Evolutionary conservation across 2,329 filamentous ascomycete genomes (phyloP).

Genomic region (Epichloe sp.): DNA sequence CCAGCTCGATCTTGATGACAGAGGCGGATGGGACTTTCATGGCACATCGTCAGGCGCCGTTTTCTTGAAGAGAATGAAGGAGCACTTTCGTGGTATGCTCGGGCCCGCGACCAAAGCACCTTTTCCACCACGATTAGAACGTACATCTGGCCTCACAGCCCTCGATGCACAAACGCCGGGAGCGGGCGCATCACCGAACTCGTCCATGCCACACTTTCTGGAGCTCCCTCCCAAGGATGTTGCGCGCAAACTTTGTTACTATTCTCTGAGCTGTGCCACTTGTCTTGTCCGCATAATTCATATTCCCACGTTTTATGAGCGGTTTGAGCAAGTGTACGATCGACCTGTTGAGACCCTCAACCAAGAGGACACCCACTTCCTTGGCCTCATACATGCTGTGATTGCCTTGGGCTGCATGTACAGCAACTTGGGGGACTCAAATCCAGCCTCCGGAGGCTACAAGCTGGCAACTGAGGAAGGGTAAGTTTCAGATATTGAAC

Average conservation of each 20-base stretch:
- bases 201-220: conserved; percentile 37
- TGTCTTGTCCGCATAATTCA: conserved; percentile 60
- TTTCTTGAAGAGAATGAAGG: conserved; percentile 75
- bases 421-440: conserved; percentile 39
- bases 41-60: conserved; percentile 85
- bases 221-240: conserved; percentile 56
- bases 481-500: conserved; percentile 23
- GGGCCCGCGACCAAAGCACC: conserved; percentile 48
- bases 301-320: conserved; percentile 65
- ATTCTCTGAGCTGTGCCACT: conserved; percentile 43
- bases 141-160: conserved; percentile 35
- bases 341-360: conserved; percentile 48
- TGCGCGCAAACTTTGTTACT: conserved; percentile 39
- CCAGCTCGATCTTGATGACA: conserved; percentile 80
- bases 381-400: conserved; percentile 58
- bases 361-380: conserved; percentile 51
- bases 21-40: conserved; percentile 88
- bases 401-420: conserved; percentile 66
- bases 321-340: conserved; percentile 67
- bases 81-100: conserved; percentile 70
- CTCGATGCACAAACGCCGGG: conserved; percentile 58
- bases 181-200: conserved; percentile 46
- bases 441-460: conserved; percentile 34
- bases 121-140: conserved; percentile 40
- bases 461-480: conserved; percentile 41